Evolutionary conservation across 306 rosid species (phyloP).

Genomic region (Casuarina glauca): DNA sequence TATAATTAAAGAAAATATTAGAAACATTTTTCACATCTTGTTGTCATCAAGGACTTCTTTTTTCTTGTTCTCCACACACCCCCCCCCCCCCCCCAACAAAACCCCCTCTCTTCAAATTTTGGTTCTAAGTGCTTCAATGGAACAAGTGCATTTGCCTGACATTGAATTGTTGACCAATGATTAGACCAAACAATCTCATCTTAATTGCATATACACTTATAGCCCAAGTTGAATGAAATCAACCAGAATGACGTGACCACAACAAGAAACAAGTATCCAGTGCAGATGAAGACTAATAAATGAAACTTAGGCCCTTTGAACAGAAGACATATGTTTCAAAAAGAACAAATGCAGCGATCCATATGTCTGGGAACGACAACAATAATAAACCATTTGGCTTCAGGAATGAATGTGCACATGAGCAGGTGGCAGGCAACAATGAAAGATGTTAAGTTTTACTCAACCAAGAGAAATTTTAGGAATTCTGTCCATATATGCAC

Average conservation of each 20-base stretch:
- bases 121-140: conserved; percentile 9
- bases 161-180: not conserved
- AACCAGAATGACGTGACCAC: conserved; percentile 1
- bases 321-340: not conserved
- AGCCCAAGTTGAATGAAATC: not conserved
- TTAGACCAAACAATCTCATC: not conserved
- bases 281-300: not conserved
- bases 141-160: conserved; percentile 9
- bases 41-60: conserved; percentile 6
- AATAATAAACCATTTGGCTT: not conserved
- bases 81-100: no score
- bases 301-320: not conserved
- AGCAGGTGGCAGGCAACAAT: conserved; percentile 1
- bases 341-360: not conserved
- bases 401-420: not conserved
- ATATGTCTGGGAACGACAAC: conserved; percentile 15
- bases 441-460: not conserved
- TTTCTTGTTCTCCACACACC: not conserved
- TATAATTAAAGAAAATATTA: not conserved
- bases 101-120: conserved; percentile 7
- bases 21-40: not conserved
- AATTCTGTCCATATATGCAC: not conserved
- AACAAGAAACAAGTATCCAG: not conserved
- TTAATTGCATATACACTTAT: conserved; percentile 9
- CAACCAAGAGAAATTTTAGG: not conserved